Conservation (phyloP, 2,329 filamentous ascomycete genomes). For the Hypoxylon sp. region DNA sequence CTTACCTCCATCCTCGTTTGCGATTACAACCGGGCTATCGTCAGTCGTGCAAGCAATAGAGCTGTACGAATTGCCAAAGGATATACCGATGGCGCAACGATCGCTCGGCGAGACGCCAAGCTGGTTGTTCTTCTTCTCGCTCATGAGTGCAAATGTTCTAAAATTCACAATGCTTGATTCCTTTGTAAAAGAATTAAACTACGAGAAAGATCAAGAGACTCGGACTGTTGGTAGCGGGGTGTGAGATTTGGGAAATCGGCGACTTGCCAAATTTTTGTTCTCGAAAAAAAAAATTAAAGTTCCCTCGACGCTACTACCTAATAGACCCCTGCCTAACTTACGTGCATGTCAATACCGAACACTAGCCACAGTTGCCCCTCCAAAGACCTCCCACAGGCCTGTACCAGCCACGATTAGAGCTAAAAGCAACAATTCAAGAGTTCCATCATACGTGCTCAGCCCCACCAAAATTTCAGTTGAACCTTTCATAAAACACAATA, state of each 20-base stretch:
- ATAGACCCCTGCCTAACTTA: conserved; percentile 24
- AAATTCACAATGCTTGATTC: not conserved
- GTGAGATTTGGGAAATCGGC: conserved; percentile 30
- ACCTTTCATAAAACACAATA: conserved; percentile 29
- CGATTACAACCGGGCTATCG: conserved; percentile 97
- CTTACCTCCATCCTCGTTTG: conserved; percentile 96
- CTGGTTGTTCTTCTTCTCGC: conserved; percentile 62
- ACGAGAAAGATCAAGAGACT: not conserved
- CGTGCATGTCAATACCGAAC: conserved; percentile 22
- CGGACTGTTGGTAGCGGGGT: conserved; percentile 25
- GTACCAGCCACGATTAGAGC: conserved; percentile 39
- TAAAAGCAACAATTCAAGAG: conserved; percentile 18
- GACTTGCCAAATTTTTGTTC: conserved; percentile 44
- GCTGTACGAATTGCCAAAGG: conserved; percentile 98
- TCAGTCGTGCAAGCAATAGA: conserved; percentile 95
- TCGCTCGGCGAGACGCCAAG: conserved; percentile 68
- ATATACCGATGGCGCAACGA: conserved; percentile 88
- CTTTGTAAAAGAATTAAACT: not conserved
- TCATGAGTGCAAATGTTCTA: conserved; percentile 57
- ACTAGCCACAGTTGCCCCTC: conserved; percentile 53
- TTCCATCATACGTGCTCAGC: conserved; percentile 2
- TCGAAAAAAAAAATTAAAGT: conserved; percentile 48
- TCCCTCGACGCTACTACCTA: conserved; percentile 10
- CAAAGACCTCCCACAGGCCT: conserved; percentile 25
- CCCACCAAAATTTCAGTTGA: conserved; percentile 25